Base-by-base conservation (phyloP, 2,329 filamentous ascomycete species). In the Alternaria longipes region DNA sequence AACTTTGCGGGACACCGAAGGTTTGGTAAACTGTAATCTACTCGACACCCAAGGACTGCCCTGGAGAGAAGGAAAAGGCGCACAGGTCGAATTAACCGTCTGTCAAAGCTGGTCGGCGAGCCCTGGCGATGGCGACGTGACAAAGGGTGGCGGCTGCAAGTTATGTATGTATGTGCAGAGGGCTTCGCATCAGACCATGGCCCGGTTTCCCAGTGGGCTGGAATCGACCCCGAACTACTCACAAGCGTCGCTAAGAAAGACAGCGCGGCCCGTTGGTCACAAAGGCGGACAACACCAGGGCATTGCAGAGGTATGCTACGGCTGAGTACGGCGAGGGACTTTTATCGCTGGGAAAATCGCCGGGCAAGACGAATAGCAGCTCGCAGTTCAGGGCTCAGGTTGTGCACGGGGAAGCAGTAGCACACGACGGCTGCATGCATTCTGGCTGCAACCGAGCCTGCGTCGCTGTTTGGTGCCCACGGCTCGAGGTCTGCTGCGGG, bases 211-310 rank as follows among this genome's bases (percentile, higher is more conserved):
- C 71, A 72, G 63, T 59, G 64, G 54, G 63, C 66, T 70, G 74
- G 74, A 68, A 67, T 66, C 63, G 66, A 64, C 63, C 64, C 69
- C 69, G 66, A 71, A 69, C 67, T 63, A 65, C 59, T 68, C 71
- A 66, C 71, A 68, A 72, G 68, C 67, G 60, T 70, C 60, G 68
- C 70, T 68, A 66, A 57, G 56, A 59, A 50, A 44, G 56, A 62
- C 66, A 64, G 60, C 54, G 55, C 65, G 63, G 65, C 59, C 70
- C 68, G 67, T 68, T 66, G 63, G 62, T 60, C 53, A 59, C 68
- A 62, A 64, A 56, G 54, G 58, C 59, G 64, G 59, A 59, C 61
- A 60, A 58, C 20, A 57, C 52, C 54, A 58, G 62, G 53, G 52
- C 60, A 55, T 36, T 65, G 50, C 44, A 6, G 30, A 47, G 36